phyloP scores from a whole-genome alignment of 306 rosid species.

The Fragaria ananassa region DNA sequence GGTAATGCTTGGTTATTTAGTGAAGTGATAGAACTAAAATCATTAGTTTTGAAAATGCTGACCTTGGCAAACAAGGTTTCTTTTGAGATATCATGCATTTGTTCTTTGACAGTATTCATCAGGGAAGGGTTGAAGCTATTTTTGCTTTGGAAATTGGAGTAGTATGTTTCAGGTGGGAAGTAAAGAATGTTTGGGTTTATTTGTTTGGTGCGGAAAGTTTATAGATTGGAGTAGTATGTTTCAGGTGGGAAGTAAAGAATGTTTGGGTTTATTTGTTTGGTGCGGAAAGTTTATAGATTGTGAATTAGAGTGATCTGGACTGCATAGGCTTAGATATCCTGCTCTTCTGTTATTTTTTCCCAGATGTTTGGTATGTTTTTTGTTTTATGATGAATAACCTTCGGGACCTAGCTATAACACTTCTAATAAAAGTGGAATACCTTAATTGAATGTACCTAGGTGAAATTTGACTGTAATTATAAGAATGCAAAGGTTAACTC shows the following conservation, averaged over 20 bases:
- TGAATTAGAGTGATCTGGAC: not conserved
- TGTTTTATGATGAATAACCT: not conserved
- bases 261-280: not conserved
- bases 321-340: not conserved
- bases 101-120: not conserved
- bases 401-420: not conserved
- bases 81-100: not conserved
- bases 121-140: no score
- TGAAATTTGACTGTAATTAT: not conserved
- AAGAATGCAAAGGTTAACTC: not conserved
- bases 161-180: not conserved
- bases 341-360: not conserved
- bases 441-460: not conserved
- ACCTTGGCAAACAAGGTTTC: not conserved
- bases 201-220: not conserved
- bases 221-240: not conserved
- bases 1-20: not conserved
- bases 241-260: conserved; percentile 1
- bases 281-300: not conserved
- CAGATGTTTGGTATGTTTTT: not conserved
- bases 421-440: not conserved
- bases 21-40: not conserved
- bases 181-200: not conserved
- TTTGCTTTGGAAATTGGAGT: not conserved
- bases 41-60: not conserved